These are phyloP conservation scores for Paragyromitra xinjiangensis DNA, from an alignment of 495 filamentous ascomycete genomes.

Conservation along the genomic window DNA sequence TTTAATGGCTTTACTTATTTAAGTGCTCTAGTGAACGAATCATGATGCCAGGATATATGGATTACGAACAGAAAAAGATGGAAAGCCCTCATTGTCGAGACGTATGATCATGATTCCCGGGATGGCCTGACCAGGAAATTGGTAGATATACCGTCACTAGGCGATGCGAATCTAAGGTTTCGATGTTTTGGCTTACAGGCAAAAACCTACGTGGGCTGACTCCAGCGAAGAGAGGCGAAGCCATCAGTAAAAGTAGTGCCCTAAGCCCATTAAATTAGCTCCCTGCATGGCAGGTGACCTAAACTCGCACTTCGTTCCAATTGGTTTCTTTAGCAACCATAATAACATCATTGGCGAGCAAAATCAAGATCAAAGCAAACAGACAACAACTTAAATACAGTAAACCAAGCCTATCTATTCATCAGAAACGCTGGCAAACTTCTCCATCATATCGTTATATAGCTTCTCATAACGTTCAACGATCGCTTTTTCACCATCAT, in stretches of 20 bases:
- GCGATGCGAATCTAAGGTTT: not conserved
- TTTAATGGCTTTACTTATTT: too few relatives aligned
- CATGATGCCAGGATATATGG: not conserved
- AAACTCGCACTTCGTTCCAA: not conserved
- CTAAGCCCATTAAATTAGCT: not conserved
- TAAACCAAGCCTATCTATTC: conserved; percentile 68
- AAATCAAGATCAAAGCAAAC: conserved; percentile 34
- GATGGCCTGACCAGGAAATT: not conserved
- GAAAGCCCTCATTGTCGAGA: not conserved
- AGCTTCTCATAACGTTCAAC: conserved; percentile 82
- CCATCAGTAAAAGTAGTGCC: not conserved
- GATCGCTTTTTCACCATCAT: conserved; percentile 56
- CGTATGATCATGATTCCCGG: not conserved
- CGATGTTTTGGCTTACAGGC: not conserved
- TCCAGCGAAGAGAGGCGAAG: not conserved
- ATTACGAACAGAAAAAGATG: not conserved
- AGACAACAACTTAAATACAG: conserved; percentile 47
- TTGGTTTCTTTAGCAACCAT: not conserved
- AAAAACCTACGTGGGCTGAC: not conserved
- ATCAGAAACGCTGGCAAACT: conserved; percentile 92
- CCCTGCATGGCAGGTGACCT: not conserved
- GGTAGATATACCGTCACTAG: not conserved
- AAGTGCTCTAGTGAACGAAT: not conserved
- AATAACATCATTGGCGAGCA: conserved; percentile 24
- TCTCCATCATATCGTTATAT: conserved; percentile 88